A percentile compares a stretch with the other conserved stretches of the same genome.
Conservation (phyloP, 495 filamentous ascomycete species). For the Corynascus novoguineensis region DNA sequence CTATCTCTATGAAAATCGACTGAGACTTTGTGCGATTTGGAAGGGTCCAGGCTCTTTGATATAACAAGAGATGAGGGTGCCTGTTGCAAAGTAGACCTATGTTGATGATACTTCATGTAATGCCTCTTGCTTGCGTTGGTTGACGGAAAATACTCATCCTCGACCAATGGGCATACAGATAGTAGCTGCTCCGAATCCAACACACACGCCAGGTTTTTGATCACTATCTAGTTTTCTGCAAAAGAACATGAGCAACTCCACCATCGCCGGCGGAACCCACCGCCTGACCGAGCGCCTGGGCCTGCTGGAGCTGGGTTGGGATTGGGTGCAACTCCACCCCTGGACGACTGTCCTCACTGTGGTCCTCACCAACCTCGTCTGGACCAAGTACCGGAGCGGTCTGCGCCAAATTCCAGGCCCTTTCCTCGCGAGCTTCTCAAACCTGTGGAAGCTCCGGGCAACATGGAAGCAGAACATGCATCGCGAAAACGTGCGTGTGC, state of each 20-base stretch:
- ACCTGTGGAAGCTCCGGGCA: background rate
- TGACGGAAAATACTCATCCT: too few species aligned
- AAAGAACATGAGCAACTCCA: background rate
- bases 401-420: background rate
- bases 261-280: background rate
- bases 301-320: background rate
- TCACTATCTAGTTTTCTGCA: too few species aligned
- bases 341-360: background rate
- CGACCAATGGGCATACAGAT: too few species aligned
- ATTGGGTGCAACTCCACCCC: background rate
- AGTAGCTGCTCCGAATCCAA: too few species aligned
- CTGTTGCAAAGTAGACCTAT: background rate
- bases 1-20: too few species aligned
- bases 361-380: background rate
- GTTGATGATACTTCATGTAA: background rate
- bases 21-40: too few species aligned
- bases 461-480: background rate
- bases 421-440: background rate
- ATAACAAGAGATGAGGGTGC: background rate
- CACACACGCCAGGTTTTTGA: too few species aligned
- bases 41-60: too few species aligned
- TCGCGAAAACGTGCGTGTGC: slow-evolving; percentile 21
- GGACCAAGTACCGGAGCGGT: background rate
- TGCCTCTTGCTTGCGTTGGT: background rate
- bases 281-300: background rate